Evolutionary conservation across 768 basidiomycete species (phyloP).

Genomic region (Neoboletus brunneissimus): DNA sequence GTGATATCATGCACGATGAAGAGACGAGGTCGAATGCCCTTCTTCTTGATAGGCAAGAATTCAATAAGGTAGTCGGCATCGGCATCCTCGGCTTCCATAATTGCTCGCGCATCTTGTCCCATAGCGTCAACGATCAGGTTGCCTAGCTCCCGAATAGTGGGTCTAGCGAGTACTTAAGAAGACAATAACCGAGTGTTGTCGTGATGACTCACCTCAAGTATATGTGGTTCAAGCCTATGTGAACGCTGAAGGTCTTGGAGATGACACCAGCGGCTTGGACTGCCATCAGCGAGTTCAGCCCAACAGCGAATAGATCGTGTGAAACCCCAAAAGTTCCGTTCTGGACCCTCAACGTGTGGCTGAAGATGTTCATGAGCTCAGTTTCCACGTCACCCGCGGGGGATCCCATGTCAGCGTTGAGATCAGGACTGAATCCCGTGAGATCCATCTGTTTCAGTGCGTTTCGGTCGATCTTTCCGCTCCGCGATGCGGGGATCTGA

Average conservation of each 20-base stretch:
- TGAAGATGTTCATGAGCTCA: constrained; percentile 26
- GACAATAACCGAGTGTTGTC: not conserved
- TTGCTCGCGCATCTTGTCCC: constrained; percentile 29
- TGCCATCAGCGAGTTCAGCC: constrained; percentile 32
- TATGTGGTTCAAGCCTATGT: constrained; percentile 29
- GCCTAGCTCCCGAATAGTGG: constrained; percentile 27
- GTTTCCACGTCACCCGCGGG: constrained; percentile 27
- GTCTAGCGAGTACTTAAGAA: constrained; percentile 11
- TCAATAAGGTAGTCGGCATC: constrained; percentile 31
- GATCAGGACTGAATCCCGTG: constrained; percentile 18
- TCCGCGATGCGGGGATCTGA: constrained; percentile 23
- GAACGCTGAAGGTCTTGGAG: constrained; percentile 29
- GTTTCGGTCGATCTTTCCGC: constrained; percentile 30
- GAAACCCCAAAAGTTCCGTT: constrained; percentile 23
- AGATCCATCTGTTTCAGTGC: constrained; percentile 30
- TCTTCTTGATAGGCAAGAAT: constrained; percentile 32
- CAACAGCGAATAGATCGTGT: constrained; percentile 31
- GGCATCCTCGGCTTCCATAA: constrained; percentile 31
- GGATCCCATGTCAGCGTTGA: constrained; percentile 24
- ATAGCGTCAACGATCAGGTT: constrained; percentile 27
- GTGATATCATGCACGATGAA: constrained; percentile 34
- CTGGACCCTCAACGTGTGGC: constrained; percentile 21
- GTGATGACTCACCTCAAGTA: constrained; percentile 25
- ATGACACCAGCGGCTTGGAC: constrained; percentile 31
- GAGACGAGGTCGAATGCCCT: constrained; percentile 26